These are phyloP conservation scores for Sisymbrium irio DNA, from an alignment of 345 rosid genomes.

Conservation along the genomic window DNA sequence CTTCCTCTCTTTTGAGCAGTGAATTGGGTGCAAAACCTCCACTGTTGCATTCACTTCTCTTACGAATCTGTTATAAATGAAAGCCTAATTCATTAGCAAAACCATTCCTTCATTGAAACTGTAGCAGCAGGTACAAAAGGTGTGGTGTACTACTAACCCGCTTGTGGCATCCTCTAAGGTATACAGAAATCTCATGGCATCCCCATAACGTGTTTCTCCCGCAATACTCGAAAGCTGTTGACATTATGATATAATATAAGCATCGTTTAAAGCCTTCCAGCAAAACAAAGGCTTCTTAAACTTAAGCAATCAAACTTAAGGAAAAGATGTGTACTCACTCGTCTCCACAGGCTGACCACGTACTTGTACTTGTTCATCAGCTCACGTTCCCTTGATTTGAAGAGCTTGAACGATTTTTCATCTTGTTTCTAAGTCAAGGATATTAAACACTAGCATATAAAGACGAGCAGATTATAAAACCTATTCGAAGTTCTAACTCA, in stretches of 20 bases:
- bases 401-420: constrained; percentile 67
- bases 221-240: constrained; percentile 68
- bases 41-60: constrained; percentile 80
- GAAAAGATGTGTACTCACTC: constrained; percentile 53
- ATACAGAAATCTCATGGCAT: constrained; percentile 72
- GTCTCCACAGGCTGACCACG: constrained; percentile 85
- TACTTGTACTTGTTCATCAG: constrained; percentile 82
- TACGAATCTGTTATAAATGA: constrained; percentile 51
- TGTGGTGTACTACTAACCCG: constrained; percentile 48
- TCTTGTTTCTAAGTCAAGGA: constrained; percentile 48
- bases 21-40: constrained; percentile 75
- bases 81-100: neutral
- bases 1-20: constrained; percentile 79
- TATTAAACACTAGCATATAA: constrained; percentile 12
- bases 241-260: neutral
- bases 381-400: constrained; percentile 65
- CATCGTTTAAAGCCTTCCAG: constrained; percentile 5
- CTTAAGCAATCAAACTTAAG: constrained; percentile 13
- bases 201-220: constrained; percentile 76
- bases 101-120: neutral
- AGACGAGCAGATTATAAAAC: neutral
- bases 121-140: neutral
- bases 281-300: neutral
- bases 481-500: neutral
- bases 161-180: constrained; percentile 76